Percentiles rank a stretch among this genome's conserved stretches.
These are phyloP conservation scores for Dunaliella salina DNA, from an alignment of 163 green algal genomes.

Conservation along the genomic window DNA sequence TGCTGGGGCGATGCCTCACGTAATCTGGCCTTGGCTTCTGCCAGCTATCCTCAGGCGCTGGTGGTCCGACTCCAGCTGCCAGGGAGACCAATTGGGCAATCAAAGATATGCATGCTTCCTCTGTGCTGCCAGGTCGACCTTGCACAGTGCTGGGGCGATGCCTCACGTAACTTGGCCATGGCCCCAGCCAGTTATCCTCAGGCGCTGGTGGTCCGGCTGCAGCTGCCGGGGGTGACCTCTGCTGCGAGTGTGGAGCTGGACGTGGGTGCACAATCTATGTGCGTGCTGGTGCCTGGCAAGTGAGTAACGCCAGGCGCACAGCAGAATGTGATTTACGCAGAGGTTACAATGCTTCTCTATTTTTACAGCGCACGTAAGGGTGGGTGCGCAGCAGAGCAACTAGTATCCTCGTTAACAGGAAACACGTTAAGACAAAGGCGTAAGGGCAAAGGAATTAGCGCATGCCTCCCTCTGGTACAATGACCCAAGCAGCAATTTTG, in stretches of 20 bases:
- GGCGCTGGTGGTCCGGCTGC: conserved; percentile 47
- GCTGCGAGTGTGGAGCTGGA: conserved; percentile 43
- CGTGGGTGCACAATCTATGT: conserved; percentile 14
- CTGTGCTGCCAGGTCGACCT: conserved; percentile 29
- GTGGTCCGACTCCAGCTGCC: conserved; percentile 47
- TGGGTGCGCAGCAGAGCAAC: no score
- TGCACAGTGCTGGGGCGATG: conserved; percentile 42
- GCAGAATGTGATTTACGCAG: no score
- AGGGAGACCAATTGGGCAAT: background rate
- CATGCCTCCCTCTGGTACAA: no score
- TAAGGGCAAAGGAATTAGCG: no score
- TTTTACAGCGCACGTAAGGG: no score
- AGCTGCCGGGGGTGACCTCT: conserved; percentile 38
- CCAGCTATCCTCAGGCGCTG: conserved; percentile 31
- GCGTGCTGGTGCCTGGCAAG: conserved; percentile 1
- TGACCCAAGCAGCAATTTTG: no score
- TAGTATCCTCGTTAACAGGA: no score
- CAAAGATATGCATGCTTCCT: no score
- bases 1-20: conserved; percentile 42
- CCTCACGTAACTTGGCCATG: background rate
- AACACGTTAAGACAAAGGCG: no score
- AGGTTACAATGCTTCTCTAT: no score
- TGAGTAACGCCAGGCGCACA: background rate
- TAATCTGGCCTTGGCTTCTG: background rate
- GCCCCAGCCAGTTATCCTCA: conserved; percentile 7